Percentiles rank a stretch among this genome's conserved stretches.
phyloP scores from a whole-genome alignment of 2,329 filamentous ascomycete genomes.

The Pyricularia sp. region DNA sequence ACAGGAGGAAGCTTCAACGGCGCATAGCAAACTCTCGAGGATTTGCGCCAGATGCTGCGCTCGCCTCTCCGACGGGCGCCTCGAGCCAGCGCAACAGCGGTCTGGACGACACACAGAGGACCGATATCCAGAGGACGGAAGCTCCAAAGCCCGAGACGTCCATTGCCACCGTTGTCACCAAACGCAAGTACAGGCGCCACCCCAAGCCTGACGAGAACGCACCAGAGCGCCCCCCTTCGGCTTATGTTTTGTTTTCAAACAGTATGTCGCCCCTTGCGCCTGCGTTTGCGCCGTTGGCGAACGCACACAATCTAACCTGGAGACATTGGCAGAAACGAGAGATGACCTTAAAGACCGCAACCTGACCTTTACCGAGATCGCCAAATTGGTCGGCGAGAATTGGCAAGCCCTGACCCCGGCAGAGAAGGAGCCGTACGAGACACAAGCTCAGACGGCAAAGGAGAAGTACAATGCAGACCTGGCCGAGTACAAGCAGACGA shows the following conservation, averaged over 20 bases:
- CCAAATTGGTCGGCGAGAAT: conserved; percentile 71
- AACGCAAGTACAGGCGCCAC: conserved; percentile 70
- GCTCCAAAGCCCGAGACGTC: conserved; percentile 33
- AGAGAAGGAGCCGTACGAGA: conserved; percentile 65
- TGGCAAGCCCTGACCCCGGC: conserved; percentile 63
- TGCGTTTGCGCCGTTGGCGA: not conserved
- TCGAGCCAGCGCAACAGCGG: conserved; percentile 29
- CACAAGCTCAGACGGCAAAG: conserved; percentile 62
- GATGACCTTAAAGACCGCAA: conserved; percentile 70
- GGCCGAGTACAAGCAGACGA: conserved; percentile 68
- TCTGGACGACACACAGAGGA: conserved; percentile 37
- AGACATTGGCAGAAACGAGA: conserved; percentile 52
- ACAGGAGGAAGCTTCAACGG: conserved; percentile 77
- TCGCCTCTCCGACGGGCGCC: conserved; percentile 33
- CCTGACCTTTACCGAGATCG: conserved; percentile 74
- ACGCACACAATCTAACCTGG: not conserved
- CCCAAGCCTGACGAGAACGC: conserved; percentile 72
- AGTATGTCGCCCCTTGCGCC: conserved; percentile 44
- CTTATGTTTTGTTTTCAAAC: conserved; percentile 80
- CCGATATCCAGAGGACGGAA: conserved; percentile 43
- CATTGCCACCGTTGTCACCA: conserved; percentile 35
- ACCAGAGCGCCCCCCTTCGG: conserved; percentile 70
- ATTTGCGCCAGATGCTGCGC: conserved; percentile 41
- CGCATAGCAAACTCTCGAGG: conserved; percentile 69
- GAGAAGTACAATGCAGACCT: conserved; percentile 69